Conservation (phyloP, 1,284 basidiomycete genomes). For the Rugosomyces carneus region DNA sequence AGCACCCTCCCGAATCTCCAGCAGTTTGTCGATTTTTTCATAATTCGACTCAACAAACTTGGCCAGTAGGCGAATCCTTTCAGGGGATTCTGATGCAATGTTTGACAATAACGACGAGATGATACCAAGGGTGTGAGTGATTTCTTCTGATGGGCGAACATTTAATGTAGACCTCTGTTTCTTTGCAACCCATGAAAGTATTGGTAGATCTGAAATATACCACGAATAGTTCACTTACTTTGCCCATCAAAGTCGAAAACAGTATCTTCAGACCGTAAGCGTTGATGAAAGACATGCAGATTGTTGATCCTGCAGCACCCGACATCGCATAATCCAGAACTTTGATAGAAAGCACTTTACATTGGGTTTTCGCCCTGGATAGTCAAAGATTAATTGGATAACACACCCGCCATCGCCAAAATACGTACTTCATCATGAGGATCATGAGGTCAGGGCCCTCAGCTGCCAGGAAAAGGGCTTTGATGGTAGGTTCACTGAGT, state of each 20-base stretch:
- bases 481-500: slow-evolving; percentile 69
- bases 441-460: slow-evolving; percentile 98
- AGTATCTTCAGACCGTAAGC: slow-evolving; percentile 83
- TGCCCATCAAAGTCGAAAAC: slow-evolving; percentile 91
- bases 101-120: slow-evolving; percentile 87
- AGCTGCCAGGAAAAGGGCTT: slow-evolving; percentile 77
- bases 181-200: slow-evolving; percentile 39
- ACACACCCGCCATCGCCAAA: slow-evolving; percentile 7
- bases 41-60: slow-evolving; percentile 93
- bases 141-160: slow-evolving; percentile 71
- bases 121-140: slow-evolving; percentile 83
- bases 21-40: slow-evolving; percentile 87
- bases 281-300: slow-evolving; percentile 88
- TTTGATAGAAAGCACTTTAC: slow-evolving; percentile 82
- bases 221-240: slow-evolving; percentile 44
- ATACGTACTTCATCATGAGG: slow-evolving; percentile 83
- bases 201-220: not conserved
- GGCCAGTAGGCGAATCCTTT: slow-evolving; percentile 78
- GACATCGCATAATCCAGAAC: slow-evolving; percentile 89
- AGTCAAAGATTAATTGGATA: not conserved
- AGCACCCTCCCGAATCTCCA: slow-evolving; percentile 81
- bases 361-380: slow-evolving; percentile 67
- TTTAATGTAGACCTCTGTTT: slow-evolving; percentile 49
- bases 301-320: slow-evolving; percentile 62
- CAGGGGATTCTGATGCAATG: slow-evolving; percentile 78